A percentile compares a stretch with the other conserved stretches of the same genome.
These are phyloP conservation scores for Chlamydomonas incerta DNA, from an alignment of 139 green algal species.

Conservation along the genomic window DNA sequence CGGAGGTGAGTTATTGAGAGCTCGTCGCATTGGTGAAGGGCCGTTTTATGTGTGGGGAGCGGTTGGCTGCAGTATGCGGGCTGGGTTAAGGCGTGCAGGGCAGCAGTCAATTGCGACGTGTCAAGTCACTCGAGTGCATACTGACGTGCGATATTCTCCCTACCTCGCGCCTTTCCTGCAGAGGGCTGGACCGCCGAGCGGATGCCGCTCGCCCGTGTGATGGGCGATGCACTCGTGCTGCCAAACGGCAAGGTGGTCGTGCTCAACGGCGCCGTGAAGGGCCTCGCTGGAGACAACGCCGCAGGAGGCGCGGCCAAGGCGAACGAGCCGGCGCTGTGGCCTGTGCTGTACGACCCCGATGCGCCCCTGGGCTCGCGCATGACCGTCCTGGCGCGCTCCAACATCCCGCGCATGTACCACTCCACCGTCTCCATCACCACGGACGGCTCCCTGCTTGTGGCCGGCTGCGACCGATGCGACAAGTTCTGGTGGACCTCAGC, in stretches of 20 bases:
- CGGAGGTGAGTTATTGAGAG: neutral
- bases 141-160: too few species aligned
- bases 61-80: too few species aligned
- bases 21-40: too few species aligned
- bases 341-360: conserved; percentile 39
- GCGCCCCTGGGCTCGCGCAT: conserved; percentile 11
- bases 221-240: conserved; percentile 35
- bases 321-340: conserved; percentile 44
- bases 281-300: conserved; percentile 44
- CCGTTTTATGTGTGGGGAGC: too few species aligned
- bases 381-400: neutral
- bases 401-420: conserved; percentile 43
- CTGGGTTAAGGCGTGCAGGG: too few species aligned
- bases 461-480: conserved; percentile 52
- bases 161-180: too few species aligned
- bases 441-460: conserved; percentile 44
- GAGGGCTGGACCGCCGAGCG: neutral
- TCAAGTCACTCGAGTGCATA: too few species aligned
- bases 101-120: too few species aligned
- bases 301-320: conserved; percentile 17
- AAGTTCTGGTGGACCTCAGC: neutral
- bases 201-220: conserved; percentile 37
- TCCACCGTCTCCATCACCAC: conserved; percentile 39
- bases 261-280: conserved; percentile 25
- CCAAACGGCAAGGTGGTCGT: conserved; percentile 47